Evolutionary conservation across 768 basidiomycete species (phyloP), one percentile per base, ranked within the genome.

Genomic region (Phylloporus scabripes): DNA sequence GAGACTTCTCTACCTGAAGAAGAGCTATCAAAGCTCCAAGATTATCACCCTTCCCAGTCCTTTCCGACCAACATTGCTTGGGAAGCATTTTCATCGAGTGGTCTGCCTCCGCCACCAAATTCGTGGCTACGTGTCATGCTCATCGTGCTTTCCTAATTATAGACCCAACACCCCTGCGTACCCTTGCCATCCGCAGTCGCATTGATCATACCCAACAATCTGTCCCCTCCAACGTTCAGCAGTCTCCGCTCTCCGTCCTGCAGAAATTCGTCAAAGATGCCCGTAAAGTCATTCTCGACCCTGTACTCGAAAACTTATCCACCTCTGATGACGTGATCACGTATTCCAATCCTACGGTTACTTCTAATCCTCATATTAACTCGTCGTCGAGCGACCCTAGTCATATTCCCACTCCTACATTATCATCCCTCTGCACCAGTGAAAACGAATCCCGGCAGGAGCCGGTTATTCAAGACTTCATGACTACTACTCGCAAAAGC

Each of bases 221-320:
- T 23, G 65, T 62, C 26, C 78, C 77, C 0, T 67, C 68, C 41
- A 49, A 58, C 10, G 67, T 58, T 17, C 78, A 78, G 48, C 70
- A 62, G 14, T 70, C 75, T 0, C 68, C 69, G 0, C 73, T 77
- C 23, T 82, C 81, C 18, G 65, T 75, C 31, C 76, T 83, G 3
- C 83, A 85, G 61, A 66, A 68, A 44, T 69, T 83, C 56, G 81
- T 87, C 48, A 76, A 75, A 59, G 65, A 70, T 17, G 76, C 79
- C 0, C 72, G 78, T 34, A 66, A 65, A 24, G 63, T 69, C 12
- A 76, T 85, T 12, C 57, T 87, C 37, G 74, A 74, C 52, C 74
- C 74, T 20, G 64, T 77, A 17, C 58, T 72, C 26, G 61, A 58
- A 41, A 52, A 45, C 12, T 42, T 65, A 45, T 53, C 55, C 34